phyloP scores from a whole-genome alignment of 2,329 filamentous ascomycete species.

The Lecanicillium sp. region DNA sequence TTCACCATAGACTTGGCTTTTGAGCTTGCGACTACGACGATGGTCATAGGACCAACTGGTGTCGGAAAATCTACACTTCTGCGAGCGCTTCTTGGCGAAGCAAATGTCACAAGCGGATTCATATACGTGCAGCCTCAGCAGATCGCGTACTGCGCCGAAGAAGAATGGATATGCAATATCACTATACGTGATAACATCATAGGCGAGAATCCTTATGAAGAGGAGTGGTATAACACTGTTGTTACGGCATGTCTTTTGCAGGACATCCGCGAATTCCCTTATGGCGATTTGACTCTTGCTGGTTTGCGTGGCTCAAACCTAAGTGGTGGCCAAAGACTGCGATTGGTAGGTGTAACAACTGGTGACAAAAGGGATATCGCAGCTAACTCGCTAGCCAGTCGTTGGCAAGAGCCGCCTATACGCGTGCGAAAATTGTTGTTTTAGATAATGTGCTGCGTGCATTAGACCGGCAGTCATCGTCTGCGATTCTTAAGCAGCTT shows the following conservation, averaged over 20 bases:
- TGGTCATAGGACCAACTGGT: conserved; percentile 2
- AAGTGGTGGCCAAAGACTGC: background rate
- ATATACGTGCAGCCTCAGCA: background rate
- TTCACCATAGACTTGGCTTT: background rate
- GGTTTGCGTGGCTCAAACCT: background rate
- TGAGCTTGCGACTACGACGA: background rate
- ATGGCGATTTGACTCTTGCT: background rate
- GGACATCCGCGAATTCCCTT: background rate
- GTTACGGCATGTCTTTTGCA: background rate
- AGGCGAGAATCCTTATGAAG: background rate
- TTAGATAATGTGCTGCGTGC: background rate
- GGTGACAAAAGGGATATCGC: too few relatives aligned
- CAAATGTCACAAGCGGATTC: background rate
- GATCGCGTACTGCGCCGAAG: conserved; percentile 1
- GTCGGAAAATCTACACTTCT: conserved; percentile 1
- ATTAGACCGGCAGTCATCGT: background rate
- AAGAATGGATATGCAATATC: background rate
- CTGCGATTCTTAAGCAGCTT: background rate
- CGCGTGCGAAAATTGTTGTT: background rate
- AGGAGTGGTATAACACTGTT: background rate
- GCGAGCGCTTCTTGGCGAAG: background rate
- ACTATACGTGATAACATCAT: background rate
- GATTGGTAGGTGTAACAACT: background rate
- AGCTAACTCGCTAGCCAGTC: too few relatives aligned
- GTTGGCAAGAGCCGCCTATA: background rate